phyloP scores from a whole-genome alignment of 345 rosid genomes.

The Salix koriyanagi region DNA sequence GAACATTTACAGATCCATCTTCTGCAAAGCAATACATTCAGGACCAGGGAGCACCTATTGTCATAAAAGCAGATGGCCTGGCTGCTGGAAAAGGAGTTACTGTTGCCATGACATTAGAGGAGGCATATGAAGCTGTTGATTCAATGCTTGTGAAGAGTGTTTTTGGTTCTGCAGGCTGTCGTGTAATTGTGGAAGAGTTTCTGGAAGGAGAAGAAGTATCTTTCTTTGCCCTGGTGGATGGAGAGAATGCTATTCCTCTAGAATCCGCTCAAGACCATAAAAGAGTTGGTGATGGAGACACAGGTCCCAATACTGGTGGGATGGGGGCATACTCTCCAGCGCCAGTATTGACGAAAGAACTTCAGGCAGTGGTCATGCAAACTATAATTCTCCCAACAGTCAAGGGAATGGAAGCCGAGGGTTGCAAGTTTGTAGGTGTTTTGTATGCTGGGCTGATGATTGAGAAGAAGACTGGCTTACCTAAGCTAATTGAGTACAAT shows the following conservation, averaged over 20 bases:
- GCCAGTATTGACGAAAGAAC: constrained; percentile 67
- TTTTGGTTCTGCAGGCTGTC: constrained; percentile 86
- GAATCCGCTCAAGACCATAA: constrained; percentile 98
- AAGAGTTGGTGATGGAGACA: constrained; percentile 96
- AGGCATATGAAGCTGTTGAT: constrained; percentile 83
- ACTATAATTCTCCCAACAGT: constrained; percentile 82
- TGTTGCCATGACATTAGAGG: constrained; percentile 74
- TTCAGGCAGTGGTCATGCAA: constrained; percentile 71
- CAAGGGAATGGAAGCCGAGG: constrained; percentile 88
- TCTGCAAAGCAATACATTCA: constrained; percentile 66
- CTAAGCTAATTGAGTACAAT: constrained; percentile 95
- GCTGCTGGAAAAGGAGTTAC: constrained; percentile 96
- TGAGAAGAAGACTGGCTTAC: constrained; percentile 84
- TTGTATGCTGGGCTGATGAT: constrained; percentile 92
- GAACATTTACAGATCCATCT: constrained; percentile 58
- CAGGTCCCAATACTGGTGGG: constrained; percentile 93
- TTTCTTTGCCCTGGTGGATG: constrained; percentile 88
- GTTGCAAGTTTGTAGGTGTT: constrained; percentile 89
- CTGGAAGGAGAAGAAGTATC: constrained; percentile 97
- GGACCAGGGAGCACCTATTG: constrained; percentile 80
- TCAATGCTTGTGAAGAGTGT: constrained; percentile 73
- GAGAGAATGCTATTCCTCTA: constrained; percentile 82
- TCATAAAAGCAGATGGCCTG: constrained; percentile 89
- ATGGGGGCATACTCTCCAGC: constrained; percentile 98
- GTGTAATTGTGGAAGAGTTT: constrained; percentile 70